Conservation (phyloP, 1,284 basidiomycete species). For the Irpex sp. region DNA sequence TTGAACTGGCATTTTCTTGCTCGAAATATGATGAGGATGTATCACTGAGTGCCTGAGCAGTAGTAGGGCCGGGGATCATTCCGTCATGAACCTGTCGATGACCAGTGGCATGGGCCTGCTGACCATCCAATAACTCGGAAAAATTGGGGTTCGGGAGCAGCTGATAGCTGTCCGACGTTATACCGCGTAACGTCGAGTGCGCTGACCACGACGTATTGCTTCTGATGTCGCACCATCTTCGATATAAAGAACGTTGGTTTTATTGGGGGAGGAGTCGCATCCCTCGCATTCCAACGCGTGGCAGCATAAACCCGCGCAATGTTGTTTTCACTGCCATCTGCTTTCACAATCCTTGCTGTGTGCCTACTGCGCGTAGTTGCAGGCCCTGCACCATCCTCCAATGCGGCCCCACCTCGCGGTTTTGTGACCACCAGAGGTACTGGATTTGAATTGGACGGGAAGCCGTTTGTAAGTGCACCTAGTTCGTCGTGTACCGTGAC, state of each 20-base stretch:
- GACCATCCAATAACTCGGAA: not conserved
- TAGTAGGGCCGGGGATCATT: too few species aligned
- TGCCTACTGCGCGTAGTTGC: not conserved
- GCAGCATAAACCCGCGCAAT: not conserved
- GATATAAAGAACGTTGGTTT: too few species aligned
- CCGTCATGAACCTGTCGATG: too few species aligned
- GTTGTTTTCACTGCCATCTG: not conserved
- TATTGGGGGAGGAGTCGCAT: too few species aligned
- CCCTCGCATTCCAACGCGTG: not conserved
- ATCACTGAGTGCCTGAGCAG: too few species aligned
- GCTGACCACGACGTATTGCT: not conserved
- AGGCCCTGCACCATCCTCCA: not conserved
- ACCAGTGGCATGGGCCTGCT: not conserved
- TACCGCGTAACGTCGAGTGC: not conserved
- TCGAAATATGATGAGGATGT: too few species aligned
- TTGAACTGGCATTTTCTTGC: too few species aligned
- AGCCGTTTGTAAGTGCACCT: constrained; percentile 36
- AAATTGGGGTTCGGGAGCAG: not conserved
- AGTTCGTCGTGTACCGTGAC: not conserved
- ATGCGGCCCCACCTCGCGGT: constrained; percentile 22
- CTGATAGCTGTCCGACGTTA: constrained; percentile 10
- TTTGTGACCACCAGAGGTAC: constrained; percentile 42
- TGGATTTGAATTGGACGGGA: constrained; percentile 42
- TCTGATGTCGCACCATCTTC: too few species aligned
- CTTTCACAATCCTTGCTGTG: not conserved